A percentile compares a stretch with the other conserved stretches of the same genome.
Evolutionary conservation across 2,329 filamentous ascomycete genomes (phyloP).

Genomic region (Aspergillus texensis): DNA sequence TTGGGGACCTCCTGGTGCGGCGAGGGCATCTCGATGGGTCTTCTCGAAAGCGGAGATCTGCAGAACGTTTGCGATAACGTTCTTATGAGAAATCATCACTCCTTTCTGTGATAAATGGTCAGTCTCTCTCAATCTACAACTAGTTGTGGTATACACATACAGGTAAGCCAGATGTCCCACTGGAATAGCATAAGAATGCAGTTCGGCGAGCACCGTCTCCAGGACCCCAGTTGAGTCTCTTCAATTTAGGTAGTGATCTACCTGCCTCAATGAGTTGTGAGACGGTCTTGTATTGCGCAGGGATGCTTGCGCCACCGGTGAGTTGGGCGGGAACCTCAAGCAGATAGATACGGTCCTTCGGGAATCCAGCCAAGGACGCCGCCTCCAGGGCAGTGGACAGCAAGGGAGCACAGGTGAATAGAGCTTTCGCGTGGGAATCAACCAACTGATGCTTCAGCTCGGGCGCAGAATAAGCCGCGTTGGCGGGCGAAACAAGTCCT

Average conservation of each 20-base stretch:
- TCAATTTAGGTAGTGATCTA: constrained; percentile 40
- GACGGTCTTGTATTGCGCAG: constrained; percentile 61
- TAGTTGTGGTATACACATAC: constrained; percentile 46
- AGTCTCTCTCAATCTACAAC: background rate
- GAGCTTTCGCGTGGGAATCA: constrained; percentile 67
- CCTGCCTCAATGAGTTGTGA: constrained; percentile 68
- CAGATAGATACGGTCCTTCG: constrained; percentile 67
- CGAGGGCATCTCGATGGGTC: constrained; percentile 28
- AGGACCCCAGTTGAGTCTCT: constrained; percentile 44
- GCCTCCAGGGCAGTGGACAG: constrained; percentile 66
- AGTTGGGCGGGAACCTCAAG: constrained; percentile 65
- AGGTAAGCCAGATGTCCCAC: constrained; percentile 76
- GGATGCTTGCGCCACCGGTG: constrained; percentile 49
- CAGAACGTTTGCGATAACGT: constrained; percentile 75
- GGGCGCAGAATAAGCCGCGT: constrained; percentile 69
- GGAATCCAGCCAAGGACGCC: constrained; percentile 64
- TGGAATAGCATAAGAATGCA: constrained; percentile 79
- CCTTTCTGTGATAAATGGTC: constrained; percentile 63
- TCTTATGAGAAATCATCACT: constrained; percentile 78
- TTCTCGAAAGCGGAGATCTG: constrained; percentile 61
- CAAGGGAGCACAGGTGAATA: constrained; percentile 73
- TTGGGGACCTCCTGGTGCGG: constrained; percentile 48
- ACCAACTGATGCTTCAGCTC: constrained; percentile 74
- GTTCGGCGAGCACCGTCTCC: constrained; percentile 60
- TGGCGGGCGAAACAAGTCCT: constrained; percentile 75